Evolutionary conservation across 2,329 filamentous ascomycete species (phyloP), one percentile per base, ranked within the genome.

Genomic region (Apiospora kogelbergensis): DNA sequence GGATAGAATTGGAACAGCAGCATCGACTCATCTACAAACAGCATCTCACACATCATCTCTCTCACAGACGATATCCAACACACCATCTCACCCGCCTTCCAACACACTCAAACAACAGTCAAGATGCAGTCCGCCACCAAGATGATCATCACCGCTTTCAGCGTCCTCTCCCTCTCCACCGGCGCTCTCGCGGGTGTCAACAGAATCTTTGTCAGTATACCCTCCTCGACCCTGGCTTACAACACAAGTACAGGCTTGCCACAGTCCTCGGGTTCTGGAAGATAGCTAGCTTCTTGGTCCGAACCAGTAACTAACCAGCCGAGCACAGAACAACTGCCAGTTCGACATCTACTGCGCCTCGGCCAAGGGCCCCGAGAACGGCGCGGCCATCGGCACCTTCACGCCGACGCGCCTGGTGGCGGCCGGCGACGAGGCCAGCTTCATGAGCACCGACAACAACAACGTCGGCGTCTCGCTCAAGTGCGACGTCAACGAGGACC

Each of bases 391-490:
- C 53, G 53, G 53, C 53, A 65, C 63, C 41, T 30, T 33, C 41
- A 45, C 41, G 0, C 15, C 41, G 5, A 45, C 44, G 63, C 24
- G 24, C 17, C 41, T 33, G 41, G 63, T 65, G 13, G 2, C 3
- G 22, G 2, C 41, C 20, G 63, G 63, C 41, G 41, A 20, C 24
- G 15, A 45, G 24, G 41, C 22, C 20, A 22, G 4, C 17, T 65
- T 65, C 63, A 33, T 72, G 15, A 44, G 65, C 1, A 73, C 73
- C 0, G 2, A 70, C 24, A 63, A 73, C 46, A 70, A 75, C 63
- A 73, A 74, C 40, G 53, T 74, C 10, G 74, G 75, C 1, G 68
- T 70, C 1, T 73, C 74, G n/a, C 10, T 73, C 41, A 76, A 76
- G 65, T 76, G 75, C 46, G 63, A 66, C 53, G 7, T 33, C 17